A percentile compares a stretch with the other conserved stretches of the same genome.
Conservation (phyloP, 306 rosid genomes). For the Fragaria vesca region DNA sequence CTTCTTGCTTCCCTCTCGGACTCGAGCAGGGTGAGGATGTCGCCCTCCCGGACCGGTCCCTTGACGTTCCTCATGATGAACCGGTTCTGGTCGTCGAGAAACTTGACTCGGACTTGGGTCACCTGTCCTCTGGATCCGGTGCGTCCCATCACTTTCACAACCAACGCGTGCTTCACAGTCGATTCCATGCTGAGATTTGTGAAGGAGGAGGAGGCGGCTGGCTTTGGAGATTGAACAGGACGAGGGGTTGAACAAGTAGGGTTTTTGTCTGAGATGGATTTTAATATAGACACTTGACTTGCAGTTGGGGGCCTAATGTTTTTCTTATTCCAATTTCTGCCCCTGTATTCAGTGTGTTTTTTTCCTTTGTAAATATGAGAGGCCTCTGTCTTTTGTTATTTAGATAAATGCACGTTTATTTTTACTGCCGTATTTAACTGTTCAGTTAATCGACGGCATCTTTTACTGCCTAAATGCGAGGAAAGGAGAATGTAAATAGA, state of each 20-base stretch:
- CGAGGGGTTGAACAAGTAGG: neutral
- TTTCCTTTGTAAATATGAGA: too few species aligned
- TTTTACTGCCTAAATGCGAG: too few species aligned
- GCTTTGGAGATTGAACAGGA: neutral
- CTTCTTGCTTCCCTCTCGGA: constrained; percentile 10
- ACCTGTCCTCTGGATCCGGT: constrained; percentile 13
- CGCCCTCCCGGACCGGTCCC: constrained; percentile 14
- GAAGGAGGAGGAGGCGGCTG: neutral
- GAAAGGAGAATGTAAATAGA: too few species aligned
- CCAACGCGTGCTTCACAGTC: constrained; percentile 3
- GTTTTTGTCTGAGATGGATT: neutral
- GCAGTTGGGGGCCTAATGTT: neutral
- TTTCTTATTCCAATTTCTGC: neutral
- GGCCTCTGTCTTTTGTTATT: neutral
- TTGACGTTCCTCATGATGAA: constrained; percentile 18
- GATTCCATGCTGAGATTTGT: constrained; percentile 4
- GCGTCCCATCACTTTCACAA: constrained; percentile 9
- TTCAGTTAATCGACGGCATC: too few species aligned
- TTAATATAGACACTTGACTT: neutral
- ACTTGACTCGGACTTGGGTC: constrained; percentile 14
- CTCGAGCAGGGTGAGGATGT: constrained; percentile 9
- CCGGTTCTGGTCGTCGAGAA: constrained; percentile 13
- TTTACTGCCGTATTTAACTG: neutral
- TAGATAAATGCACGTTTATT: too few species aligned
- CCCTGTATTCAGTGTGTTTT: neutral